Percentiles rank a stretch among this genome's conserved stretches.
phyloP scores from a whole-genome alignment of 768 basidiomycete species.

The Sporobolomyces phaffii region DNA sequence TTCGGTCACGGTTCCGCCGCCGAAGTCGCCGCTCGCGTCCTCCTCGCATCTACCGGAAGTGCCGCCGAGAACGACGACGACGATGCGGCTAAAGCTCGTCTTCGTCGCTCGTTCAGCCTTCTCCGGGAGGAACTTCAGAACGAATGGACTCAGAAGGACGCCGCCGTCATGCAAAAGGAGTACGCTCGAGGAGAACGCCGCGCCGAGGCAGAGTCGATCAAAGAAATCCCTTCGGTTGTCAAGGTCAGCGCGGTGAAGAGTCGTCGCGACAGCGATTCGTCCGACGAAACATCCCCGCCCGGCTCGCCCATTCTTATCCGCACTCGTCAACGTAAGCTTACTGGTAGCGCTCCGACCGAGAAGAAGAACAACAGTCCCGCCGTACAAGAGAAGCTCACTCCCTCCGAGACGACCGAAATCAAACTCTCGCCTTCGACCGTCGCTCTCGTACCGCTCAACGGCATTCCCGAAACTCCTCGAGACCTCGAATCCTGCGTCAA shows the following conservation, averaged over 20 bases:
- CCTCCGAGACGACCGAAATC: constrained; percentile 16
- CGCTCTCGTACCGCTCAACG: constrained; percentile 33
- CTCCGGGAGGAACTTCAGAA: constrained; percentile 35
- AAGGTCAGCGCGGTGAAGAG: constrained; percentile 31
- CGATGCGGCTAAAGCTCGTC: constrained; percentile 25
- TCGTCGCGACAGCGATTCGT: constrained; percentile 25
- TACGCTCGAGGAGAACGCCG: constrained; percentile 25
- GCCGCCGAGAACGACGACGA: constrained; percentile 23
- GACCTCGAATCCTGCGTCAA: constrained; percentile 67
- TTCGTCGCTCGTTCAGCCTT: constrained; percentile 29
- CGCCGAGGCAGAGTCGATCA: constrained; percentile 29
- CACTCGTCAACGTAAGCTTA: constrained; percentile 23
- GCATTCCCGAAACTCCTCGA: constrained; percentile 31
- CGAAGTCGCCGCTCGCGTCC: constrained; percentile 47
- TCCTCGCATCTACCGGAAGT: constrained; percentile 43
- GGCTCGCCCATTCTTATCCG: constrained; percentile 41
- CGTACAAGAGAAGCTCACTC: constrained; percentile 7
- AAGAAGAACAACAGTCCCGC: constrained; percentile 2
- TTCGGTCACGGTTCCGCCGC: constrained; percentile 49
- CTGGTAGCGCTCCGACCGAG: neutral
- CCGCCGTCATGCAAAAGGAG: constrained; percentile 36
- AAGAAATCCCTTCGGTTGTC: constrained; percentile 31
- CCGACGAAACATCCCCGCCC: constrained; percentile 37
- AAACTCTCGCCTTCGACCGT: constrained; percentile 37
- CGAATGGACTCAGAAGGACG: constrained; percentile 42